Evolutionary conservation across 192 early-diverging fungal genomes (phyloP).

Genomic region (Gorgonomyces haynaldii): DNA sequence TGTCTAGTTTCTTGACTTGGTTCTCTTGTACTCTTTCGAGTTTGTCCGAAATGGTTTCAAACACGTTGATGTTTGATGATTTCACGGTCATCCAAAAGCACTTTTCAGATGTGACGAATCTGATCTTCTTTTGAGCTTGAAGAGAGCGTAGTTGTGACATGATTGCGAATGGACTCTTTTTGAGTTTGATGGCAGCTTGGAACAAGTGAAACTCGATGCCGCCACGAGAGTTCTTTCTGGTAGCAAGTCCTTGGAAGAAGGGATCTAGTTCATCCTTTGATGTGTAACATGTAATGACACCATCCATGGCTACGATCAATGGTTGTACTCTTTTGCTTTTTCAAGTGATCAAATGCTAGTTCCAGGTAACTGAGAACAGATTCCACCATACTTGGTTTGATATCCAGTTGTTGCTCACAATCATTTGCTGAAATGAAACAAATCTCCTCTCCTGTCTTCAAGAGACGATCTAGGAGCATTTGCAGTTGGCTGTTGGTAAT

Average conservation of each 20-base stretch:
- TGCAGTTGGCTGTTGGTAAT: slow-evolving; percentile 12
- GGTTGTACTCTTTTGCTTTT: not conserved
- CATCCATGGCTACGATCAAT: not conserved
- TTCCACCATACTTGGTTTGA: slow-evolving; percentile 19
- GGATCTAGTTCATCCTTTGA: not conserved
- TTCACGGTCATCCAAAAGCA: not conserved
- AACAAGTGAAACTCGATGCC: slow-evolving; percentile 4
- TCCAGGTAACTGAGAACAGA: slow-evolving; percentile 22
- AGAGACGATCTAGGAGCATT: slow-evolving; percentile 16
- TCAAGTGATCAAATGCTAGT: not conserved
- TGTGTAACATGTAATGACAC: not conserved
- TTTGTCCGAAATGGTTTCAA: not conserved
- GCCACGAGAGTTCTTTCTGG: not conserved
- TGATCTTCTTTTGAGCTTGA: not conserved
- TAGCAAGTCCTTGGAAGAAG: not conserved
- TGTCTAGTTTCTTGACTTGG: not conserved
- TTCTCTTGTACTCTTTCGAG: not conserved
- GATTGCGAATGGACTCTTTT: not conserved
- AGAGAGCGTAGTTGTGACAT: not conserved
- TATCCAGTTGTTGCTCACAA: slow-evolving; percentile 19
- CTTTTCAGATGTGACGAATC: not conserved
- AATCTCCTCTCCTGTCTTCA: slow-evolving; percentile 6
- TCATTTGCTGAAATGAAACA: slow-evolving; percentile 9
- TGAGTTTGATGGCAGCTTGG: not conserved
- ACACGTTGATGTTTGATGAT: not conserved